Evolutionary conservation across 2,329 filamentous ascomycete genomes (phyloP), one percentile per base, ranked within the genome.

Genomic region (Xylaria polymorpha): DNA sequence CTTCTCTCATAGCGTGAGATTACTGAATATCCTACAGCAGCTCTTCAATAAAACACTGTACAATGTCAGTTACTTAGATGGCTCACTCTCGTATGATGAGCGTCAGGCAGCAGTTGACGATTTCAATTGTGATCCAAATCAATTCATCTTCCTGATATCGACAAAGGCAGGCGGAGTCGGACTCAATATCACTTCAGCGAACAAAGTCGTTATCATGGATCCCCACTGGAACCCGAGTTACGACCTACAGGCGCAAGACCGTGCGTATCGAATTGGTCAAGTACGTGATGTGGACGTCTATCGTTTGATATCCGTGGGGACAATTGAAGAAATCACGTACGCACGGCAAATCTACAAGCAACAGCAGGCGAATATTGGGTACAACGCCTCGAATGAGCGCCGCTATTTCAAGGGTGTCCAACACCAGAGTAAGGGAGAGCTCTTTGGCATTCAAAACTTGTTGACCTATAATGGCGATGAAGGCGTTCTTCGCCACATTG

Each of bases 341-440:
- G 96, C 95, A 0, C 88, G 96, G 7, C 96, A 99, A 76, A 96
- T 99, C 46, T 99, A 99, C 85, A 99, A 99, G 80, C 96, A 99
- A 78, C 96, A 99, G 77, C 96, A 98, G 81, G 95, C 96, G 32
- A 98, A 98, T 76, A 98, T 99, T 67, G 96, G 93, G 0, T 98
- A 99, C 80, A 97, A 91, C 41, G 96, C 96, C 0, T 97, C 93
- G 0, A 92, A 91, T 5, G 96, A 99, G 80, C 90, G 96, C 3
- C 90, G 96, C 1, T 99, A 99, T 80, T 99, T 99, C 83, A 94
- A 92, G 73, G 96, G 96, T 48, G 93, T 98, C 0, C 95, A 98
- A 80, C 91, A 97, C 89, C 88, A 29, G 88, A 88, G 94, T 72
- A 95, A 95, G 74, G 96, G 96, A 18, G 96, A 99, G 79, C 93